Evolutionary conservation across 352 stramenopile genomes (phyloP).

Genomic region (Pythium brachiatum): DNA sequence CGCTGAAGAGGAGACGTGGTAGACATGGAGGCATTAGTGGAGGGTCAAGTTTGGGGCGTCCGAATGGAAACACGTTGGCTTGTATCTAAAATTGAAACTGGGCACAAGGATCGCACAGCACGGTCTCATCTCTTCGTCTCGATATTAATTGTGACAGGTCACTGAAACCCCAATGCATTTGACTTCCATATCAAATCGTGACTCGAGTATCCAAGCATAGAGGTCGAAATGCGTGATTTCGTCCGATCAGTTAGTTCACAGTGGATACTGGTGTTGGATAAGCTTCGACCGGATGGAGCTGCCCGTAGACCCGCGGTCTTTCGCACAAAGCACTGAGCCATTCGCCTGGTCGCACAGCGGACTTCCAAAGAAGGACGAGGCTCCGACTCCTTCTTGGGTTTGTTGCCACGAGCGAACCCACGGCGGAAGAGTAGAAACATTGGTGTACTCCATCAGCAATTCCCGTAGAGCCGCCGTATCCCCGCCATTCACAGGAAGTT

Average conservation of each 20-base stretch:
- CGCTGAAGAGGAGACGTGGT: neutral
- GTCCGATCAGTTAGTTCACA: too few species aligned
- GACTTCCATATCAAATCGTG: too few species aligned
- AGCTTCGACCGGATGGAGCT: neutral
- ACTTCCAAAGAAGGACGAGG: slow-evolving; percentile 5
- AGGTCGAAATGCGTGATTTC: too few species aligned
- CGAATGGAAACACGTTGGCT: too few species aligned
- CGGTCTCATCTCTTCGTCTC: too few species aligned
- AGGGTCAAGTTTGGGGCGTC: too few species aligned
- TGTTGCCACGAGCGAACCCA: slow-evolving; percentile 3
- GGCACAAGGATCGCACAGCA: too few species aligned
- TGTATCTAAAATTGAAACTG: too few species aligned
- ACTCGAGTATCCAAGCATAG: too few species aligned
- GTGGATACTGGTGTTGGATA: neutral
- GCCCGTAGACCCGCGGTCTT: neutral
- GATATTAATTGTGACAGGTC: too few species aligned
- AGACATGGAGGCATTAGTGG: too few species aligned
- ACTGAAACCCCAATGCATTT: too few species aligned
- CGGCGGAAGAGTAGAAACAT: neutral
- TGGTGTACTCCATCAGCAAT: slow-evolving; percentile 3
- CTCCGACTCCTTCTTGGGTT: neutral
- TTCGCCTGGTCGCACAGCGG: neutral
- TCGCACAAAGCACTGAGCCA: neutral
- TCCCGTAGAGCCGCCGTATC: neutral
- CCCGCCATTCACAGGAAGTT: neutral